Percentiles rank a stretch among this genome's conserved stretches.
Evolutionary conservation across 2,329 filamentous ascomycete genomes (phyloP).

Genomic region (Ophiostoma angusticollis): DNA sequence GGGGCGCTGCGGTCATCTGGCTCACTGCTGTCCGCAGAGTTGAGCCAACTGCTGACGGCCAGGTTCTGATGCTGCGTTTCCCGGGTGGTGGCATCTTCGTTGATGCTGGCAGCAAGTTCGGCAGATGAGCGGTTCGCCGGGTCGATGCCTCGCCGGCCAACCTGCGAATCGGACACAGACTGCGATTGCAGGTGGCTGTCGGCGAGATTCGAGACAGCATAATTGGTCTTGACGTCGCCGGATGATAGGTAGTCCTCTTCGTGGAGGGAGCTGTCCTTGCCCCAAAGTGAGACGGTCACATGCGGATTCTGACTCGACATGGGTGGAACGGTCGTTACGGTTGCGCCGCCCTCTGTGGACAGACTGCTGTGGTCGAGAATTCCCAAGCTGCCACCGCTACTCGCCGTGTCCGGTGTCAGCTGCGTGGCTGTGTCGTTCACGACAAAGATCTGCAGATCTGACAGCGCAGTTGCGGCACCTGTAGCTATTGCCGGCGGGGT

Average conservation of each 20-base stretch:
- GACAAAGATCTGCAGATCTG: constrained; percentile 12
- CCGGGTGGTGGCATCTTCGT: constrained; percentile 32
- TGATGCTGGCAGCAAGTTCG: constrained; percentile 33
- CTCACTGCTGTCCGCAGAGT: constrained; percentile 16
- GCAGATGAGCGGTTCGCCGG: constrained; percentile 30
- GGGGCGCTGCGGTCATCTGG: neutral
- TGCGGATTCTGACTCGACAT: constrained; percentile 39
- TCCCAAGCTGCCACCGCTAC: constrained; percentile 25
- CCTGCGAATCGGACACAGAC: neutral
- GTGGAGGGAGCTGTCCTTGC: constrained; percentile 23
- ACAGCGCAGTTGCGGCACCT: constrained; percentile 12
- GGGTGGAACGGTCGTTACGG: constrained; percentile 21
- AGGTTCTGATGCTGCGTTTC: constrained; percentile 33
- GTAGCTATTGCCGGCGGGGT: constrained; percentile 25
- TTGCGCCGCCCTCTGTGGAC: constrained; percentile 37
- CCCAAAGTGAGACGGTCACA: constrained; percentile 45
- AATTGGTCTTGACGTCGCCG: constrained; percentile 14
- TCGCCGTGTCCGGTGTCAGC: constrained; percentile 37
- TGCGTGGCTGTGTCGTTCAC: constrained; percentile 20
- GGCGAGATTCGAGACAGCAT: neutral
- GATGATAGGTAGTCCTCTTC: constrained; percentile 10
- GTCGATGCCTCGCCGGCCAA: constrained; percentile 27
- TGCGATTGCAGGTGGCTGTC: neutral
- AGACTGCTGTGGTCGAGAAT: constrained; percentile 9
- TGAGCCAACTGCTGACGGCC: constrained; percentile 39